A percentile compares a stretch with the other conserved stretches of the same genome.
These are phyloP conservation scores for Ustanciosporium gigantosporum DNA, from an alignment of 1,284 basidiomycete genomes.

Conservation along the genomic window DNA sequence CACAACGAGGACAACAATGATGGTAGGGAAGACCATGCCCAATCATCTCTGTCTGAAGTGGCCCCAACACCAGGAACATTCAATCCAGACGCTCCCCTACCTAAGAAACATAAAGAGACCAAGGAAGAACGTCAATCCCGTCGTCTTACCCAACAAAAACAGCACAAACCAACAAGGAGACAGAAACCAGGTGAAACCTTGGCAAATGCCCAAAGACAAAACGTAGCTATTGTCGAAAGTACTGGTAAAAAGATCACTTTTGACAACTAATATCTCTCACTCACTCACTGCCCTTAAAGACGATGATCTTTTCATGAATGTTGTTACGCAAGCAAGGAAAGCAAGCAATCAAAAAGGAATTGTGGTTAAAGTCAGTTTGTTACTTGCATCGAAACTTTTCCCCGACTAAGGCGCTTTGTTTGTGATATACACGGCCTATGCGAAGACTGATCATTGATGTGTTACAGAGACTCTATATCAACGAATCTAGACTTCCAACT, in stretches of 20 bases:
- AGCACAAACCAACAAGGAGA: slow-evolving; percentile 63
- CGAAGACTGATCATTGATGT: too few species aligned
- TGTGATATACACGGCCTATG: too few species aligned
- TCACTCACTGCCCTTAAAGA: too few species aligned
- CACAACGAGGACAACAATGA: background rate
- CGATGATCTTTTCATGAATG: too few species aligned
- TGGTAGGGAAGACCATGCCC: background rate
- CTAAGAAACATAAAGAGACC: slow-evolving; percentile 45
- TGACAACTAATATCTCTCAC: slow-evolving; percentile 15
- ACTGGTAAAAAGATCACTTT: slow-evolving; percentile 85
- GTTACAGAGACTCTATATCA: too few species aligned
- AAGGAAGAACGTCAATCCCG: slow-evolving; percentile 26
- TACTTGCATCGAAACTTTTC: too few species aligned
- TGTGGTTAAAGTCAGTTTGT: too few species aligned
- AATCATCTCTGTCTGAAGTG: background rate
- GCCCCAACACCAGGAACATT: slow-evolving; percentile 48
- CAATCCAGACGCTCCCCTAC: slow-evolving; percentile 34
- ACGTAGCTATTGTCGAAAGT: slow-evolving; percentile 77
- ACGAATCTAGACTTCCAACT: too few species aligned
- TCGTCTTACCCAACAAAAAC: slow-evolving; percentile 1
- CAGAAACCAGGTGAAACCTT: slow-evolving; percentile 86
- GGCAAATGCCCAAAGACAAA: slow-evolving; percentile 82
- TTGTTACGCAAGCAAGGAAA: too few species aligned
- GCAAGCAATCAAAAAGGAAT: too few species aligned
- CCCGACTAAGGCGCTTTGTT: too few species aligned